Evolutionary conservation across 2,329 filamentous ascomycete species (phyloP).

Genomic region (Pestalotiopsis sp.): DNA sequence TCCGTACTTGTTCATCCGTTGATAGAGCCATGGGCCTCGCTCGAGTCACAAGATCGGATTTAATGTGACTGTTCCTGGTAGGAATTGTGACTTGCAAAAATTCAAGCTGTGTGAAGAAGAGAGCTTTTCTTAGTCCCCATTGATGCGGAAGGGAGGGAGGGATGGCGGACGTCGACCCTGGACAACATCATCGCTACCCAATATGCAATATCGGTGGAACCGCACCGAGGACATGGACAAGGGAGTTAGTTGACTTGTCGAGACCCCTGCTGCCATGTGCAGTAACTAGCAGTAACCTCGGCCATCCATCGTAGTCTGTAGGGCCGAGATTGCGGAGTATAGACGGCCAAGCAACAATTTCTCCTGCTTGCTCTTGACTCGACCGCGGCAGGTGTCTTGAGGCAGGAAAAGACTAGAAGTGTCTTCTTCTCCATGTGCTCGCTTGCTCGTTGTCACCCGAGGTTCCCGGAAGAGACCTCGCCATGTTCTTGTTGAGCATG

Average conservation of each 20-base stretch:
- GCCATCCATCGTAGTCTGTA: background rate
- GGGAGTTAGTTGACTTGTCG: background rate
- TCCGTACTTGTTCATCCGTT: background rate
- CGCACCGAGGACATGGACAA: constrained; percentile 7
- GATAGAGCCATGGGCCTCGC: background rate
- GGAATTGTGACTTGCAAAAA: background rate
- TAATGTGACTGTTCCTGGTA: background rate
- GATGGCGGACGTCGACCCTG: background rate
- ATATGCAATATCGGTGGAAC: background rate
- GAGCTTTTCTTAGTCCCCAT: background rate
- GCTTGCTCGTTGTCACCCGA: no score
- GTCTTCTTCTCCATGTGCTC: background rate
- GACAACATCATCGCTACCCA: background rate
- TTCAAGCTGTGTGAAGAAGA: background rate
- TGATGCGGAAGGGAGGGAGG: background rate
- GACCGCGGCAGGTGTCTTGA: background rate
- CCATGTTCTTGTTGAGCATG: background rate
- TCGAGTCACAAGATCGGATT: background rate
- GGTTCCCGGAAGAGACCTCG: background rate
- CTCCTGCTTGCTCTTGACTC: background rate
- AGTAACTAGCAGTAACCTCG: background rate
- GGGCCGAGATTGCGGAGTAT: background rate
- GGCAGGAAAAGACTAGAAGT: background rate
- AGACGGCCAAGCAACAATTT: background rate
- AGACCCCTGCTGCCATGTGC: constrained; percentile 8